A percentile compares a stretch with the other conserved stretches of the same genome.
Conservation (phyloP, 345 rosid species). For the Eucalyptus shirleyi region DNA sequence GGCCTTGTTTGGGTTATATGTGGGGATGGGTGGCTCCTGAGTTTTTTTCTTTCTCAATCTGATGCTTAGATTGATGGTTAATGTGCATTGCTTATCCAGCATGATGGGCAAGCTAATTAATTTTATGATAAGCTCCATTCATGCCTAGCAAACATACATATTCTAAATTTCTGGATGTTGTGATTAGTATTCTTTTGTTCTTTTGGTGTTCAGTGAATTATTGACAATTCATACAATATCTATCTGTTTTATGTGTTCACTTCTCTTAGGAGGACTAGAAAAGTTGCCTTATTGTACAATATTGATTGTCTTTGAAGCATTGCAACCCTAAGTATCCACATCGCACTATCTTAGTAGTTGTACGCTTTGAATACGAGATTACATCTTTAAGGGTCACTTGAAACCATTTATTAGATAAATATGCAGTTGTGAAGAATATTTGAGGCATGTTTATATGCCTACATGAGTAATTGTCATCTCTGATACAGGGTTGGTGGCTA, state of each 20-base stretch:
- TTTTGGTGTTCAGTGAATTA: neutral
- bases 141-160: neutral
- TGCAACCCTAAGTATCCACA: neutral
- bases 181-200: neutral
- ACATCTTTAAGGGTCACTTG: neutral
- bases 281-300: neutral
- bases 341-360: neutral
- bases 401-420: neutral
- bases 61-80: neutral
- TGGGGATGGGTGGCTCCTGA: neutral
- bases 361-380: neutral
- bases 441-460: neutral
- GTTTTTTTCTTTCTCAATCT: neutral
- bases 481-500: slow-evolving; percentile 92
- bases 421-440: neutral
- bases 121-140: neutral
- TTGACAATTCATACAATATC: neutral
- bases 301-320: neutral
- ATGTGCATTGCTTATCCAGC: neutral
- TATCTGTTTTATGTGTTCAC: neutral
- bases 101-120: neutral
- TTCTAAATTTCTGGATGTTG: neutral
- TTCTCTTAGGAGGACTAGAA: neutral
- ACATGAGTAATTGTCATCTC: neutral
- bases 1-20: neutral